Evolutionary conservation across 495 filamentous ascomycete genomes (phyloP), one percentile per base, ranked within the genome.

Genomic region (Eremomyces bilateralis): DNA sequence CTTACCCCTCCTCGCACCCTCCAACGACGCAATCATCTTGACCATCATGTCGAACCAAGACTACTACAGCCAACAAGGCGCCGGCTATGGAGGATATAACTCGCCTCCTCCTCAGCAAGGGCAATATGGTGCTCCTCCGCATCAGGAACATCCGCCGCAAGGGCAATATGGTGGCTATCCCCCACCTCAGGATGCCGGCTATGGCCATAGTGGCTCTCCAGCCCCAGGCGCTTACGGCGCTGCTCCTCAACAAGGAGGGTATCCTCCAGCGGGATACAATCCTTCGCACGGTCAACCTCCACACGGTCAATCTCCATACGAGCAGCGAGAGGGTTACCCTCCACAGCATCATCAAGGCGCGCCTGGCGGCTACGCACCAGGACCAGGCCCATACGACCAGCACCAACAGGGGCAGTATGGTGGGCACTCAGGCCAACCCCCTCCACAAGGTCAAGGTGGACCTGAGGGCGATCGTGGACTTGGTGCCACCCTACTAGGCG

Each of bases 401-500:
- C 40, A 45, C 15, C 47, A 48, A 15, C 38, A 17, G 8, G n/a
- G 34, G 22, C 35, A 32, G 18, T 25, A 21, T 21, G 32, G 31
- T 4, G 11, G 42, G 16, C 30, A 40, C 20, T 16, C 41, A 15
- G 31, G 28, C 12, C 25, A 42, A 20, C 42, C 34, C 4, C 37
- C 38, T 11, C 24, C 30, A 21, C 46, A 43, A 17, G 35, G 15
- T 43, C 42, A 43, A n/a, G 45, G 41, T 30, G 33, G 30, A 29
- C 42, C 58, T 40, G 36, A 60, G 29, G 65, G 63, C 33, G 61
- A 65, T 29, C 47, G 54, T 20, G 66, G 67, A 4, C 53, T 71
- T 17, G 62, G 65, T 13, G 55, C 65, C 0, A 71, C 69, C 1
- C 47, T 71, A 0, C 34, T 63, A 0, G 69, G 69, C 10, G 61